These are phyloP conservation scores for Penicillium sp. DNA, from an alignment of 2,329 filamentous ascomycete species.

Conservation along the genomic window DNA sequence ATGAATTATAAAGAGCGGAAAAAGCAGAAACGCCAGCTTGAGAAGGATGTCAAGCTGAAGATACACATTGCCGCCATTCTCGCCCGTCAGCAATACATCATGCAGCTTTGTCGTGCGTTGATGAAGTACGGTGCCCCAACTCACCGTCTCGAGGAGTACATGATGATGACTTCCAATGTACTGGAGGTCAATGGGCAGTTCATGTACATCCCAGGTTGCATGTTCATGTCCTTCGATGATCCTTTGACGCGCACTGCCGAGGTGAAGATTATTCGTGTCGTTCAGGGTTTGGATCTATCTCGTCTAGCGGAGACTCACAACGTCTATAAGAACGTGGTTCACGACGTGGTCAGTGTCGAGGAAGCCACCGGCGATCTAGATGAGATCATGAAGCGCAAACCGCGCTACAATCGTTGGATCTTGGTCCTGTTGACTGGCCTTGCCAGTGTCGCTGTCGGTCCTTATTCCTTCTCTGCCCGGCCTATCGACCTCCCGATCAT, in stretches of 20 bases:
- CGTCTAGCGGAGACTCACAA: conserved; percentile 43
- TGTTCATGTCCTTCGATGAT: conserved; percentile 61
- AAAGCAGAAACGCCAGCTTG: conserved; percentile 44
- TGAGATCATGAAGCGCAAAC: conserved; percentile 56
- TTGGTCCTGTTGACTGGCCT: conserved; percentile 68
- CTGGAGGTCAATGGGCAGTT: conserved; percentile 86
- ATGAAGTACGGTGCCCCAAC: conserved; percentile 33
- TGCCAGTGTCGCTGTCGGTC: conserved; percentile 70
- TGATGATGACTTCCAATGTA: conserved; percentile 81
- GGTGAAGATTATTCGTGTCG: conserved; percentile 43
- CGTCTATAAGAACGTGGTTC: conserved; percentile 46
- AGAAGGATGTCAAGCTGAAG: conserved; percentile 48
- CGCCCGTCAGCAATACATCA: conserved; percentile 46
- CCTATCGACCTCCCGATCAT: conserved; percentile 52
- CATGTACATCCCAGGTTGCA: conserved; percentile 68
- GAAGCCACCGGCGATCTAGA: conserved; percentile 39
- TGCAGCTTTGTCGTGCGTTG: conserved; percentile 29
- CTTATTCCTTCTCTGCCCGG: conserved; percentile 73
- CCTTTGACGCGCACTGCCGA: conserved; percentile 43
- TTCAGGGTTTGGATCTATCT: conserved; percentile 42
- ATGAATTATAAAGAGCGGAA: conserved; percentile 21
- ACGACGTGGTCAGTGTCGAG: conserved; percentile 42
- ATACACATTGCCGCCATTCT: conserved; percentile 65
- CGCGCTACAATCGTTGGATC: conserved; percentile 53
- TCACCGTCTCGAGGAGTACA: conserved; percentile 65